phyloP scores from a whole-genome alignment of 1,284 basidiomycete genomes.

The Puccinia horiana region DNA sequence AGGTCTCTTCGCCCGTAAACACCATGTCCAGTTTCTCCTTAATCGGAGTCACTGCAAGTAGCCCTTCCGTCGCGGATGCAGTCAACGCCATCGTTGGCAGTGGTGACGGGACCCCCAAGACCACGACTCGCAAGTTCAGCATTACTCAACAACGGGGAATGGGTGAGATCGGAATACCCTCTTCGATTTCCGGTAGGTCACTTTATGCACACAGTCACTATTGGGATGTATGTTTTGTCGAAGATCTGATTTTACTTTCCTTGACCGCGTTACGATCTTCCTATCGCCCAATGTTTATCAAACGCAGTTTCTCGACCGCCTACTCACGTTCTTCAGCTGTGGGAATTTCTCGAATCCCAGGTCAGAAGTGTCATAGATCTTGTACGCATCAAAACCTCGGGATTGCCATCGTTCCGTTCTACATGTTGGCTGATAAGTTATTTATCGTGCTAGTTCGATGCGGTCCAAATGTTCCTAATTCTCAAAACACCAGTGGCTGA shows the following conservation, averaged over 20 bases:
- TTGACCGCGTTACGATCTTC: background rate
- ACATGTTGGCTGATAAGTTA: background rate
- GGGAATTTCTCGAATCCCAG: slow-evolving; percentile 40
- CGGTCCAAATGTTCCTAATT: slow-evolving; percentile 45
- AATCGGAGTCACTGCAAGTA: slow-evolving; percentile 27
- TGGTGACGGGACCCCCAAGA: slow-evolving; percentile 7
- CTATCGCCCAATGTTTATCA: too few species aligned
- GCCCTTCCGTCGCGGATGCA: background rate
- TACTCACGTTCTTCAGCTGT: slow-evolving; percentile 38
- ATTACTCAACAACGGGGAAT: slow-evolving; percentile 41
- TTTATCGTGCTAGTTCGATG: slow-evolving; percentile 18
- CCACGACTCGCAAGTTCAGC: slow-evolving; percentile 27
- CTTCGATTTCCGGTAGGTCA: slow-evolving; percentile 34
- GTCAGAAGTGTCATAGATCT: slow-evolving; percentile 23
- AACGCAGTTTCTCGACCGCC: slow-evolving; percentile 34
- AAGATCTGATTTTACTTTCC: background rate
- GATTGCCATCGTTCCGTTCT: background rate
- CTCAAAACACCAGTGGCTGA: slow-evolving; percentile 47
- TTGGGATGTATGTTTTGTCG: background rate
- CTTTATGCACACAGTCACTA: background rate
- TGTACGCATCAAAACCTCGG: background rate
- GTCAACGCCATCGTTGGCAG: slow-evolving; percentile 10
- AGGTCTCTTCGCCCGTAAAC: background rate
- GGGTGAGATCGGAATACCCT: background rate
- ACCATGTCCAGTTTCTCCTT: slow-evolving; percentile 37